Base-by-base conservation (phyloP, 345 rosid genomes). In the Eucalyptus pauciflora region DNA sequence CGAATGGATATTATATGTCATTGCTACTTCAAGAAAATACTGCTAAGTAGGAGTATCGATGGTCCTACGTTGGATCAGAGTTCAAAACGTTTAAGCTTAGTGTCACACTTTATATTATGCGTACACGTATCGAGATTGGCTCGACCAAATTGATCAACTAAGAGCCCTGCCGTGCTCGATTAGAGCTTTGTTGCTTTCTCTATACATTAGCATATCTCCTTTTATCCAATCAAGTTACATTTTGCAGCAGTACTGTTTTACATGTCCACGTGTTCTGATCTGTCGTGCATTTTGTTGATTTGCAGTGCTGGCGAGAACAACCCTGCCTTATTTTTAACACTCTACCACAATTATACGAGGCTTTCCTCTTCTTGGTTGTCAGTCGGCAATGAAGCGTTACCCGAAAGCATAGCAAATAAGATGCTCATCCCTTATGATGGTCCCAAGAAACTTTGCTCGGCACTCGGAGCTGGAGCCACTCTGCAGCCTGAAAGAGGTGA, bases 361-460 rank as follows among this genome's bases (percentile, higher is more conserved):
- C 93, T 91, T 88, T 89, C 93, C 24, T 60, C 90, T 64, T 89
- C 92, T 7, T 93, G 92, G 93, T 90, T 89, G 91, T 50, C 54
- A 46, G 91, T 91, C 31, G 64, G 86, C 86, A 45, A 90, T 24
- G 54, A 87, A 7, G 46, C 83, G 5, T 89, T 69, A 64, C 50
- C 85, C 16, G 87, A 87, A 56, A 46, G 51, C 49, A 79, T 18
- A 10, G 50, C 50, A 20, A 46, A 48, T 29, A 86, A 88, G 85
- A 80, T 31, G 69, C 62, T 71, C 49, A n/a, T 87, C 69, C 90
- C 31, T n/a, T 92, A 92, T 33, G 92, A 92, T 89, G 92, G 93
- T 17, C 93, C 93, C 56, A 43, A 60, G 88, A 88, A 83, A 87
- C 86, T 76, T 87, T 91, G 93, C 88, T 86, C 89, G 20, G 86